A percentile compares a stretch with the other conserved stretches of the same genome.
These are phyloP conservation scores for Closterium sp. DNA, from an alignment of 139 green algal genomes.

Conservation along the genomic window DNA sequence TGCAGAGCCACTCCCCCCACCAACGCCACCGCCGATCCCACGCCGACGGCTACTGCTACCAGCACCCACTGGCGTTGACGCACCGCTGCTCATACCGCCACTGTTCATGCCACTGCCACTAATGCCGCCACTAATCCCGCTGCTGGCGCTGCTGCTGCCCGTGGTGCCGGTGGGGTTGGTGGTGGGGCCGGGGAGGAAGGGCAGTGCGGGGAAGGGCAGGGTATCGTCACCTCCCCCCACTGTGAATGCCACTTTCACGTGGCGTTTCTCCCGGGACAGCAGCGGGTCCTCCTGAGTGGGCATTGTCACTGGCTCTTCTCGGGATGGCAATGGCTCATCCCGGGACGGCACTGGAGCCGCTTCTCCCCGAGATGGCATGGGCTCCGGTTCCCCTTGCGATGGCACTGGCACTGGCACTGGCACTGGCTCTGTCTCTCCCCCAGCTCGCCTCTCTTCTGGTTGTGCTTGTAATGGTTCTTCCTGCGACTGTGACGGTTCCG, in stretches of 20 bases:
- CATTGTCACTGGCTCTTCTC: background rate
- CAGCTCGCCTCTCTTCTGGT: no score
- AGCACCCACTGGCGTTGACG: background rate
- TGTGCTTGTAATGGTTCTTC: background rate
- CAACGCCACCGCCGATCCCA: background rate
- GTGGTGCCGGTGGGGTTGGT: background rate
- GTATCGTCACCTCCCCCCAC: background rate
- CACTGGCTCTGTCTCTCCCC: no score
- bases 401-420: no score
- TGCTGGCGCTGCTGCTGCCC: background rate
- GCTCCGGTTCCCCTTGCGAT: background rate
- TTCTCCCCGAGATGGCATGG: no score
- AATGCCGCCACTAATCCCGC: background rate
- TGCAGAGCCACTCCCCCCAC: background rate
- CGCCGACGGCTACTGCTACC: background rate
- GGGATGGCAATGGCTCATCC: no score
- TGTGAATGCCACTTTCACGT: slow-evolving; percentile 5
- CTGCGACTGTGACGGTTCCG: background rate
- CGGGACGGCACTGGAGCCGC: no score
- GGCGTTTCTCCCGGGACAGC: slow-evolving; percentile 1
- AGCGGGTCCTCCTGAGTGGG: background rate
- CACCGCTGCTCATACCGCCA: background rate
- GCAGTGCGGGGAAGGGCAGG: background rate
- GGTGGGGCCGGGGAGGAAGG: background rate
- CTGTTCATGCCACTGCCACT: background rate